Percentiles rank a stretch among this genome's conserved stretches.
phyloP scores from a whole-genome alignment of 306 rosid species.

The Cucumis cinereus region DNA sequence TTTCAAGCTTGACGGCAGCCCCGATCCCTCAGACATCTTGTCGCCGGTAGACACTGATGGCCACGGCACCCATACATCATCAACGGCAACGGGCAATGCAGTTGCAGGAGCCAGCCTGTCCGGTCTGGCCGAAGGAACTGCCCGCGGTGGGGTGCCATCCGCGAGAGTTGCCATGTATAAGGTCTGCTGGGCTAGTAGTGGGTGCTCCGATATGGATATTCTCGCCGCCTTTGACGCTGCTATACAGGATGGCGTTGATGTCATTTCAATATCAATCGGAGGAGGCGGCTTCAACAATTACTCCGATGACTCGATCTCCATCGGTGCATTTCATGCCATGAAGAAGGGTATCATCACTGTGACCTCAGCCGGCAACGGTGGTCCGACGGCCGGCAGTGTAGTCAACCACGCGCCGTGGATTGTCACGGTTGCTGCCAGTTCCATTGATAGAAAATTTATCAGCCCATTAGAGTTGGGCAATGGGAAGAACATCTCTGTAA shows the following conservation, averaged over 20 bases:
- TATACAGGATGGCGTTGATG: conserved; percentile 73
- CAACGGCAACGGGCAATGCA: conserved; percentile 48
- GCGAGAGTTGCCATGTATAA: conserved; percentile 76
- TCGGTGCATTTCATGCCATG: conserved; percentile 80
- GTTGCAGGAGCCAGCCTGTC: conserved; percentile 55
- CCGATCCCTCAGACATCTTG: conserved; percentile 37
- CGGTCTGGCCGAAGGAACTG: conserved; percentile 58
- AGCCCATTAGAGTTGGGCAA: conserved; percentile 53
- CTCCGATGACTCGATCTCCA: conserved; percentile 32
- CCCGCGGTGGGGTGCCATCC: conserved; percentile 67
- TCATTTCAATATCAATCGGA: conserved; percentile 71
- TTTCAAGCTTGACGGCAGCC: conserved; percentile 55
- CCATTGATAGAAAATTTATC: conserved; percentile 56
- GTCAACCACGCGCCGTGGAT: conserved; percentile 76
- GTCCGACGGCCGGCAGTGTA: conserved; percentile 43
- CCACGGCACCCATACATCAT: conserved; percentile 83
- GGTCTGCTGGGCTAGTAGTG: conserved; percentile 55
- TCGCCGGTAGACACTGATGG: conserved; percentile 72
- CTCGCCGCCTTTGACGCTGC: conserved; percentile 86
- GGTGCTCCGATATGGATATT: conserved; percentile 78
- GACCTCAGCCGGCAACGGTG: conserved; percentile 73
- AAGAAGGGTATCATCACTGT: conserved; percentile 66
- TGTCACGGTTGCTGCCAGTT: conserved; percentile 80
- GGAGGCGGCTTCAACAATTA: conserved; percentile 32
- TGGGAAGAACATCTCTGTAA: conserved; percentile 51